These are phyloP conservation scores for Barnettozyma hawaiiensis DNA, from an alignment of 1,139 yeast species.

Conservation along the genomic window DNA sequence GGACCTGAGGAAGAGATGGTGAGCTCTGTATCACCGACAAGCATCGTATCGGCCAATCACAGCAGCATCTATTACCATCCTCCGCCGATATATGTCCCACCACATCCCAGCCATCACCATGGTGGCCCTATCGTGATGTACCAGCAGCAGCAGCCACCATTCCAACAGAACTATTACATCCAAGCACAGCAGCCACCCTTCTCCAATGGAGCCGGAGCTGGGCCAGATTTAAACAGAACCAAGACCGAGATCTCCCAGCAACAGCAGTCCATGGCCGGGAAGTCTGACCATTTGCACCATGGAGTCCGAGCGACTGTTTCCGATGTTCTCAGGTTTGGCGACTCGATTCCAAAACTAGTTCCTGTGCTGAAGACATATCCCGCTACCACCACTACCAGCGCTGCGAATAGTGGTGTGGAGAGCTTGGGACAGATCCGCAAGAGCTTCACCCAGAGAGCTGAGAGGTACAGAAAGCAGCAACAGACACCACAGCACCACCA, in stretches of 20 bases:
- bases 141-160: not conserved
- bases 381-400: too few species aligned
- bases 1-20: conserved; percentile 25
- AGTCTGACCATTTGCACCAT: conserved; percentile 14
- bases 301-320: conserved; percentile 18
- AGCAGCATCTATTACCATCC: conserved; percentile 9
- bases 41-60: conserved; percentile 1
- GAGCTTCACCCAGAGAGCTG: conserved; percentile 21
- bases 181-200: not conserved
- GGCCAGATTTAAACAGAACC: conserved; percentile 3
- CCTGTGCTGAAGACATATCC: conserved; percentile 20
- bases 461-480: conserved; percentile 10
- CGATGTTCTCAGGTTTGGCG: conserved; percentile 23
- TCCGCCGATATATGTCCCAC: conserved; percentile 2
- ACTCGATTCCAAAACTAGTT: conserved; percentile 21
- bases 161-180: not conserved
- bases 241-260: conserved; percentile 16
- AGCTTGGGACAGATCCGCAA: conserved; percentile 17
- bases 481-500: conserved; percentile 4
- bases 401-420: conserved; percentile 10
- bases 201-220: not conserved
- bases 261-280: conserved; percentile 12
- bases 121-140: not conserved
- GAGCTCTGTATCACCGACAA: conserved; percentile 4
- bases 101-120: conserved; percentile 1